Percentiles rank a stretch among this genome's conserved stretches.
These are phyloP conservation scores for Diatrype stigma DNA, from an alignment of 2,329 filamentous ascomycete species.

Conservation along the genomic window DNA sequence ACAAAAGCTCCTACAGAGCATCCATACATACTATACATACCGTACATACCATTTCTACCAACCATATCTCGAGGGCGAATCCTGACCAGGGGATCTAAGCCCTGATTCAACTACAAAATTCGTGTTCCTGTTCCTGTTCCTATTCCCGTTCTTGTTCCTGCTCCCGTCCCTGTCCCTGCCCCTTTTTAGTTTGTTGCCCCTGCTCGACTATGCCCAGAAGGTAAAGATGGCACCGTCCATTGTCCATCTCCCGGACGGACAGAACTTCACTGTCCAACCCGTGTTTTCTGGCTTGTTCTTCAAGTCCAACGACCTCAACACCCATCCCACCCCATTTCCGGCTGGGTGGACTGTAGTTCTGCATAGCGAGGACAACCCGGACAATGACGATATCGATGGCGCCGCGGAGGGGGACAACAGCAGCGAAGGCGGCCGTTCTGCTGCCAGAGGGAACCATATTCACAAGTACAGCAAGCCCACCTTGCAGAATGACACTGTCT, in stretches of 20 bases:
- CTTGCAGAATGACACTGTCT: constrained; percentile 73
- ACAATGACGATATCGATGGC: constrained; percentile 20
- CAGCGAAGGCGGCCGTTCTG: constrained; percentile 9
- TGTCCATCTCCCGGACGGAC: constrained; percentile 81
- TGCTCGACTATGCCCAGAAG: neutral
- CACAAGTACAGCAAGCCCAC: constrained; percentile 73
- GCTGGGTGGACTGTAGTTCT: constrained; percentile 88
- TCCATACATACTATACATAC: neutral
- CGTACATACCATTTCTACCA: too few relatives aligned
- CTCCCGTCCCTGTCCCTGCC: too few relatives aligned
- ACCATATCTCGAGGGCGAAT: too few relatives aligned
- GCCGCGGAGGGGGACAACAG: constrained; percentile 24
- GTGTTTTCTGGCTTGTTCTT: constrained; percentile 92
- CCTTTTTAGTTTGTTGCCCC: too few relatives aligned
- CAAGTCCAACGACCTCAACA: constrained; percentile 72
- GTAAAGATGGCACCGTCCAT: constrained; percentile 31
- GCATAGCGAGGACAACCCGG: constrained; percentile 58
- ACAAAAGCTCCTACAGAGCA: too few relatives aligned
- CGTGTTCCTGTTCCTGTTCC: too few relatives aligned
- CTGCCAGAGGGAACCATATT: constrained; percentile 35
- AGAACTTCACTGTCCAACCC: constrained; percentile 73
- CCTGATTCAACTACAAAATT: too few relatives aligned
- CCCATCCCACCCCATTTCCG: constrained; percentile 68
- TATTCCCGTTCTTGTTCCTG: too few relatives aligned
- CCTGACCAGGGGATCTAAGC: too few relatives aligned